phyloP scores from a whole-genome alignment of 2,329 filamentous ascomycete genomes.

The Epicoccum nigrum region DNA sequence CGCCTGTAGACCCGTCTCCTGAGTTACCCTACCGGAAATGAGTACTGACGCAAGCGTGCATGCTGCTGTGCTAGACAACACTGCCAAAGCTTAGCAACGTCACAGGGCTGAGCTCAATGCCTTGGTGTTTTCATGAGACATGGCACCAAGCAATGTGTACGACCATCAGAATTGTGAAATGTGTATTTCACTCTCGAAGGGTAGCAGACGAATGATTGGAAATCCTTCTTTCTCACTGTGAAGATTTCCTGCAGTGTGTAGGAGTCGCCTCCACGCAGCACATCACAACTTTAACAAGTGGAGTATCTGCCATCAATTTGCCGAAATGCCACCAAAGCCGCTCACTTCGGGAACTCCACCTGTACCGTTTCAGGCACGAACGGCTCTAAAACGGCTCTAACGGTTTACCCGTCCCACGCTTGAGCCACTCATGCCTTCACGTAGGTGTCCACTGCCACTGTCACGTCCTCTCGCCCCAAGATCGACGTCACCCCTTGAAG shows the following conservation, averaged over 20 bases:
- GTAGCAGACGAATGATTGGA: not conserved
- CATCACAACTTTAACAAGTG: slow-evolving; percentile 29
- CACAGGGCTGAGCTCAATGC: slow-evolving; percentile 11
- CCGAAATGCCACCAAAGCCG: slow-evolving; percentile 18
- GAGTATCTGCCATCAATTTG: slow-evolving; percentile 36
- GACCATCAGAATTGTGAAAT: not conserved
- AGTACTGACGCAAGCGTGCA: slow-evolving; percentile 30
- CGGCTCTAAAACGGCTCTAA: slow-evolving; percentile 33
- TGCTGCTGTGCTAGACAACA: not conserved
- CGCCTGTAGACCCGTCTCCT: not conserved
- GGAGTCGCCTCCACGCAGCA: slow-evolving; percentile 10
- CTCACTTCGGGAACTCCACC: slow-evolving; percentile 24
- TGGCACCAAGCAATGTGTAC: not conserved
- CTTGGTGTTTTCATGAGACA: not conserved
- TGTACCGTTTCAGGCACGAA: slow-evolving; percentile 32
- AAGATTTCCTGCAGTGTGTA: not conserved
- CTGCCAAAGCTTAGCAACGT: slow-evolving; percentile 10
- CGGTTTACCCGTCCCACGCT: slow-evolving; percentile 17
- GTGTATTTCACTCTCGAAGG: not conserved
- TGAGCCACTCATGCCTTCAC: slow-evolving; percentile 26
- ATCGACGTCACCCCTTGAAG: slow-evolving; percentile 36
- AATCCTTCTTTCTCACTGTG: not conserved
- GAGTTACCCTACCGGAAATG: slow-evolving; percentile 28
- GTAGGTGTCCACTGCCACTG: slow-evolving; percentile 31
- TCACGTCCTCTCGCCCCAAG: too few species aligned